Conservation (phyloP, 2,329 filamentous ascomycete species). For the Ophiostoma montium region DNA sequence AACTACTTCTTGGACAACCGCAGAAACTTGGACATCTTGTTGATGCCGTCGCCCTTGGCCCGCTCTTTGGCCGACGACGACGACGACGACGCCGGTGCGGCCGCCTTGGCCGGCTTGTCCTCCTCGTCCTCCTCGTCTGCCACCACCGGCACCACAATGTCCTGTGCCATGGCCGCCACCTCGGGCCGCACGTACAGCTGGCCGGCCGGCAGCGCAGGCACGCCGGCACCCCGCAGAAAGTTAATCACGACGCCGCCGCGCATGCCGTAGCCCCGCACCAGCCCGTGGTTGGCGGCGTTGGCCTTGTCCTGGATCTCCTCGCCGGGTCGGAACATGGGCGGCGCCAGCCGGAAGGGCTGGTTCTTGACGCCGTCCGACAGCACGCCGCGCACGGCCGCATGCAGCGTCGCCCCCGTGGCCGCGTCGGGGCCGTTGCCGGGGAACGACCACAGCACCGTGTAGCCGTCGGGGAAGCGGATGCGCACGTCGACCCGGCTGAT, state of each 20-base stretch:
- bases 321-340: conserved; percentile 35
- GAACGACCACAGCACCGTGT: conserved; percentile 59
- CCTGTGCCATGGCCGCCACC: conserved; percentile 47
- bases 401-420: conserved; percentile 58
- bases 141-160: conserved; percentile 50
- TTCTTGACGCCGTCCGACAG: conserved; percentile 47
- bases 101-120: conserved; percentile 26
- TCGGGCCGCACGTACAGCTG: conserved; percentile 43
- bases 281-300: conserved; percentile 28
- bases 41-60: conserved; percentile 22
- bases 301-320: conserved; percentile 33
- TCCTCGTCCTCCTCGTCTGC: conserved; percentile 27
- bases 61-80: conserved; percentile 13
- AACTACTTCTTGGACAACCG: conserved; percentile 12
- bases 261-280: conserved; percentile 64
- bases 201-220: conserved; percentile 36
- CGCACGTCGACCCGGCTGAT: conserved; percentile 60
- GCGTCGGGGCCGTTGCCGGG: conserved; percentile 28
- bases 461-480: conserved; percentile 79
- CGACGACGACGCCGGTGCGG: conserved; percentile 17
- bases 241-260: conserved; percentile 59
- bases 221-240: conserved; percentile 56
- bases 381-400: conserved; percentile 58
- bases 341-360: conserved; percentile 59
- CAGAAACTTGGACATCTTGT: conserved; percentile 15